Conservation (phyloP, 345 rosid genomes). For the Citrus inodora region DNA sequence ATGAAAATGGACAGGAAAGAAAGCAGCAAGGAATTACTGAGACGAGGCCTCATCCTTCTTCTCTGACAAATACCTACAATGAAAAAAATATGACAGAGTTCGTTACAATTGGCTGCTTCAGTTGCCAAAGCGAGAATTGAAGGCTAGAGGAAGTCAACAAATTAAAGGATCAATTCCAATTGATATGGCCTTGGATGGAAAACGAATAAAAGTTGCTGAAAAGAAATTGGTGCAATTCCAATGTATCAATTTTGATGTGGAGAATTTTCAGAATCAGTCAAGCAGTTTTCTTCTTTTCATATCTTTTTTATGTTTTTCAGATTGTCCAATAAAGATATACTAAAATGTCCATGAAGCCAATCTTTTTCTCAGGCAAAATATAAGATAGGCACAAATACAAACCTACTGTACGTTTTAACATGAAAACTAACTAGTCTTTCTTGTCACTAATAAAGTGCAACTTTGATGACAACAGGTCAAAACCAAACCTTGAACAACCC, state of each 20-base stretch:
- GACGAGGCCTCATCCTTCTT: conserved; percentile 33
- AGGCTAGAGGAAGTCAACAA: background rate
- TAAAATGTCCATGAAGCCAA: background rate
- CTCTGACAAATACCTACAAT: conserved; percentile 38
- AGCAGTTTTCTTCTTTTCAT: background rate
- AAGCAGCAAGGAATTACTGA: conserved; percentile 22
- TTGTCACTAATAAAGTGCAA: background rate
- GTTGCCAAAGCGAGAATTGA: background rate
- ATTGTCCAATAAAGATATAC: background rate
- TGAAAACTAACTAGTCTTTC: background rate
- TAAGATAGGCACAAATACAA: background rate
- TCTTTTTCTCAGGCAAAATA: background rate
- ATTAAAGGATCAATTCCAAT: background rate
- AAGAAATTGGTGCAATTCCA: background rate
- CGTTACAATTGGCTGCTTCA: background rate
- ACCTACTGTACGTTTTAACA: background rate
- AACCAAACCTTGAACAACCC: background rate
- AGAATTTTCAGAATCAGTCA: background rate
- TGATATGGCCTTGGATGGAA: background rate
- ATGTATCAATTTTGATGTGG: background rate
- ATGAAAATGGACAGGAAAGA: background rate
- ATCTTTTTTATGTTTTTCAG: background rate
- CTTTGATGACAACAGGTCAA: background rate
- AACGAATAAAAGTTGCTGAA: background rate
- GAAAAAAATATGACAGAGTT: background rate